Conservation (phyloP, 2,329 filamentous ascomycete species). For the Arthroderma sp. region DNA sequence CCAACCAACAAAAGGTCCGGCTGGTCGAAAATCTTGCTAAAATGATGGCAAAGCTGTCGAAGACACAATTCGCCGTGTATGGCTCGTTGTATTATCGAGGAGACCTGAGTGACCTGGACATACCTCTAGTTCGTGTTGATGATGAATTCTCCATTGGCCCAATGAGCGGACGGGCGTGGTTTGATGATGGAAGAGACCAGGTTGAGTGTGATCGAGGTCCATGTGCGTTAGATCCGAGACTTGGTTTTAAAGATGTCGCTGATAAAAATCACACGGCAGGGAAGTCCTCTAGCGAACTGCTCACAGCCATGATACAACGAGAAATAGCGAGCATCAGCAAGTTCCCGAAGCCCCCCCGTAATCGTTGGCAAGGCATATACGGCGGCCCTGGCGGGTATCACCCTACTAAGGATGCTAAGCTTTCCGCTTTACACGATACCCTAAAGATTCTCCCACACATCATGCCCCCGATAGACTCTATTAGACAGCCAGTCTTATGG, state of each 20-base stretch:
- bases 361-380: conserved; percentile 1
- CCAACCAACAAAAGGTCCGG: background rate
- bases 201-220: conserved; percentile 24
- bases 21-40: background rate
- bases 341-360: background rate
- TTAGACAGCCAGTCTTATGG: conserved; percentile 12
- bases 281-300: background rate
- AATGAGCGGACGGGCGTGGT: conserved; percentile 19
- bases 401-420: background rate
- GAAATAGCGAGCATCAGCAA: background rate
- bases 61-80: background rate
- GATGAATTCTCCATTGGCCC: conserved; percentile 25
- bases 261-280: background rate
- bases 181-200: conserved; percentile 19
- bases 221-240: conserved; percentile 13
- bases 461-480: background rate
- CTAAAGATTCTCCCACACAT: background rate
- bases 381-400: conserved; percentile 2
- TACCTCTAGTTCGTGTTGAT: background rate
- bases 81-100: conserved; percentile 1
- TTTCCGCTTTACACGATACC: conserved; percentile 1
- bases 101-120: too few relatives aligned
- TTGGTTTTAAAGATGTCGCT: background rate
- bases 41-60: background rate
- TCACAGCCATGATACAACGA: background rate